Base-by-base conservation (phyloP, 139 green algal species). In the Coelastrella sp. region DNA sequence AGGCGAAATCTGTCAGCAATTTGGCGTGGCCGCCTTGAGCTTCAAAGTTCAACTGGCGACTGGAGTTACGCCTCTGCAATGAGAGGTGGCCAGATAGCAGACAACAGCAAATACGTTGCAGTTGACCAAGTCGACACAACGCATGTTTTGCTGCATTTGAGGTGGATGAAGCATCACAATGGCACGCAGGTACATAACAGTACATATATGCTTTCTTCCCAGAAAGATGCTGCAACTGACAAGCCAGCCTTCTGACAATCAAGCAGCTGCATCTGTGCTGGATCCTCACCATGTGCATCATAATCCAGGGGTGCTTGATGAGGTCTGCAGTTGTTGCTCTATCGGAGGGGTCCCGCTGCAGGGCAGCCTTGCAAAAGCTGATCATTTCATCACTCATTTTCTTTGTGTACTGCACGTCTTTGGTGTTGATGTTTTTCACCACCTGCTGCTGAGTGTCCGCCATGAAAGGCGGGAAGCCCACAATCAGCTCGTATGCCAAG, bases 401-500 rank as follows among this genome's bases (percentile, higher is more conserved):
- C 7, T 74, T 83, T 4, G 91, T 32, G 61, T 86, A 93, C 17
- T 11, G 0, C 61, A 90, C 76, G 3, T 86, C 64, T 60, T 57
- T 78, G 23, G 83, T 91, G 19, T 94, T 77, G 78, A 95, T 95
- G 61, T 93, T 90, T 1, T 87, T 32, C 4, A 92, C 91, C 10
- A 92, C 93, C 11, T 92, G 83, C 78, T 93, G 92, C 88, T 94
- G 93, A 17, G 92, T 92, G 7, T 92, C 90, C 76, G 93, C 95
- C 83, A 95, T 93, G 74, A 96, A 96, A 0, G 94, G 94, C 3
- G 94, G 92, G 47, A 83, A 84, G 3, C 94, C 94, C 2, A 93
- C 83, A 16, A 91, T 10, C 65, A 91, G 54, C 54, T 91, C 87
- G 61, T 76, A 91, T 0, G 87, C 87, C 10, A 91, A 47, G 78